These are phyloP conservation scores for cucumber (Cucumis sativus) DNA, from an alignment of 306 rosid genomes.

Conservation along the genomic window Cucumber_9930_V3 NC_026661.2:16657001-16657500, in stretches of 20 bases:
- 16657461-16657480: not conserved
- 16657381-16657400: constrained; percentile 6
- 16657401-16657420: not conserved
- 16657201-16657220: constrained; percentile 69
- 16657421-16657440: not conserved
- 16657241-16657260: constrained; percentile 73
- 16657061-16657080: no score
- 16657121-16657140: constrained; percentile 1
- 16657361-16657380: constrained; percentile 30
- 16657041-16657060: not conserved
- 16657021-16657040: not conserved
- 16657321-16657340: constrained; percentile 29
- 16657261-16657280: constrained; percentile 73
- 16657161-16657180: constrained; percentile 10
- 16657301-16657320: constrained; percentile 44
- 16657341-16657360: constrained; percentile 48
- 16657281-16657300: constrained; percentile 58
- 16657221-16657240: constrained; percentile 55
- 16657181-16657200: constrained; percentile 46
- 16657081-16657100: not conserved
- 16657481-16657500: not conserved
- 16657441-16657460: not conserved
- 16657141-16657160: not conserved
- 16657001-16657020: not conserved
- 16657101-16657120: not conserved